These are phyloP conservation scores for Przewalskia tangutica DNA, from an alignment of 257 asterid genomes.

Conservation along the genomic window DNA sequence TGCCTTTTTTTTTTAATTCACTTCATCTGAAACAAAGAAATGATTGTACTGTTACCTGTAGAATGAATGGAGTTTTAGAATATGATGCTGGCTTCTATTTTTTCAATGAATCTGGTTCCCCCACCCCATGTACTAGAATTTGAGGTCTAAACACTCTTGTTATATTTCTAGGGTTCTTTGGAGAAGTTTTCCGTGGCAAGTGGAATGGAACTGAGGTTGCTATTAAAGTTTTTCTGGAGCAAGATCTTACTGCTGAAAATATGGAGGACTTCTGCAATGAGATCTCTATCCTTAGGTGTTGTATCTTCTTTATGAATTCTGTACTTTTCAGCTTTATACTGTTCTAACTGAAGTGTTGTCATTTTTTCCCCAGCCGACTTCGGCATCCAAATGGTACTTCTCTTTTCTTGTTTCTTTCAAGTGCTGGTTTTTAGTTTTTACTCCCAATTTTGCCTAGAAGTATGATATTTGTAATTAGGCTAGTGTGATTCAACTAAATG, in stretches of 20 bases:
- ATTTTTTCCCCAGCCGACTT: constrained; percentile 65
- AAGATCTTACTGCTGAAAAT: constrained; percentile 95
- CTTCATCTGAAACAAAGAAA: neutral
- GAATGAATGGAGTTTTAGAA: neutral
- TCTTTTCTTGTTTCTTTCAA: constrained; percentile 16
- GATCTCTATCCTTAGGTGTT: constrained; percentile 83
- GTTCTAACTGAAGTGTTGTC: constrained; percentile 24
- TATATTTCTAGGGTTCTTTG: constrained; percentile 72
- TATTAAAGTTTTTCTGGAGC: constrained; percentile 91
- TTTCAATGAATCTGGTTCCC: neutral
- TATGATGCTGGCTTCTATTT: neutral
- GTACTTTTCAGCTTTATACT: constrained; percentile 11
- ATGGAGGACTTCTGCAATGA: constrained; percentile 99
- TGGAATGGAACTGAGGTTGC: constrained; percentile 99
- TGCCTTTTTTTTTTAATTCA: too few relatives aligned
- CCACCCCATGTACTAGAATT: neutral
- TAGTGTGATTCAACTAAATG: neutral
- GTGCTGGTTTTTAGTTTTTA: neutral
- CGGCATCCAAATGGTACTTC: constrained; percentile 93
- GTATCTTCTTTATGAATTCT: neutral
- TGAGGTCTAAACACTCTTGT: neutral
- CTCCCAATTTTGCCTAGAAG: neutral
- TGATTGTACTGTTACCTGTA: neutral
- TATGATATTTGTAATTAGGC: neutral
- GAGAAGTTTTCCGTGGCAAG: constrained; percentile 94